These are phyloP conservation scores for Ceratocystis papillata DNA, from an alignment of 2,329 filamentous ascomycete species.

Conservation along the genomic window DNA sequence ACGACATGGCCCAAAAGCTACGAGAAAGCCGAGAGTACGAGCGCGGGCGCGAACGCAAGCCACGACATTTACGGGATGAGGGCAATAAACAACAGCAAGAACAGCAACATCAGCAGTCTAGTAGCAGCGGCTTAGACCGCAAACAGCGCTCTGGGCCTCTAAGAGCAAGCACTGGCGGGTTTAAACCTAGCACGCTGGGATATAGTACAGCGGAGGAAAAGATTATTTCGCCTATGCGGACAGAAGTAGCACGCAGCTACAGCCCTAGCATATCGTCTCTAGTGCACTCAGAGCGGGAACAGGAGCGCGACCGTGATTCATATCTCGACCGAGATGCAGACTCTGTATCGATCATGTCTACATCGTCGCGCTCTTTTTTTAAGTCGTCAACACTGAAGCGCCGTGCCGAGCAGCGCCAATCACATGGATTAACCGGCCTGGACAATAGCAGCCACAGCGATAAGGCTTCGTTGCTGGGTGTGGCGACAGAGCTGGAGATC, in stretches of 20 bases:
- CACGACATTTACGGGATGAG: background rate
- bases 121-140: slow-evolving; percentile 9
- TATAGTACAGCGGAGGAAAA: slow-evolving; percentile 34
- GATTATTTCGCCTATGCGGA: slow-evolving; percentile 30
- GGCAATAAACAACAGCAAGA: background rate
- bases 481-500: slow-evolving; percentile 42
- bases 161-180: slow-evolving; percentile 14
- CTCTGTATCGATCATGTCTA: slow-evolving; percentile 38
- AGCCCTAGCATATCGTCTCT: slow-evolving; percentile 19
- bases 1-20: too few relatives aligned
- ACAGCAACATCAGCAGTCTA: slow-evolving; percentile 18
- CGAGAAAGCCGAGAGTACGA: background rate
- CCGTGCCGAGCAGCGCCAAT: slow-evolving; percentile 33
- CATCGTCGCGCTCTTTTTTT: slow-evolving; percentile 40
- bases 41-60: slow-evolving; percentile 5
- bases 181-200: slow-evolving; percentile 27
- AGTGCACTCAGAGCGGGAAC: slow-evolving; percentile 8
- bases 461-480: slow-evolving; percentile 34
- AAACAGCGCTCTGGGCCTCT: slow-evolving; percentile 21
- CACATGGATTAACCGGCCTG: slow-evolving; percentile 36
- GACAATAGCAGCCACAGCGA: slow-evolving; percentile 35
- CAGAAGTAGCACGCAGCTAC: slow-evolving; percentile 25
- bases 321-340: slow-evolving; percentile 31
- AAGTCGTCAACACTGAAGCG: slow-evolving; percentile 35
- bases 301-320: background rate